Conservation (phyloP, 768 basidiomycete species). For the Scleroderma bovista region DNA sequence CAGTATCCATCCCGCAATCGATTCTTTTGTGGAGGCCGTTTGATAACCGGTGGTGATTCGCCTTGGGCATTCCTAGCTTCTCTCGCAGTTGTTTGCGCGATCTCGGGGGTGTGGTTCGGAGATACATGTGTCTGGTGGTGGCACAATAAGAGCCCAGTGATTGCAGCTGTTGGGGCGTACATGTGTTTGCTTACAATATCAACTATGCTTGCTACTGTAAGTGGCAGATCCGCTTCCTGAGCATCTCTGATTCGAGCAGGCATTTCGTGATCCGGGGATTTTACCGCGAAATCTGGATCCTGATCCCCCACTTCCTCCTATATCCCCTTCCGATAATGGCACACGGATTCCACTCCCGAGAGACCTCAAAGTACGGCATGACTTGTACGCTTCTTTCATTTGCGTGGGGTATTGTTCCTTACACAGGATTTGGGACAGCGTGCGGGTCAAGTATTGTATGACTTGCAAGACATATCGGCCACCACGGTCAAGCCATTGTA, state of each 20-base stretch:
- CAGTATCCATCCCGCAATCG: conserved; percentile 67
- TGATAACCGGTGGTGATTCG: conserved; percentile 83
- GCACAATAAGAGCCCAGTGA: conserved; percentile 66
- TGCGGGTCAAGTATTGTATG: conserved; percentile 89
- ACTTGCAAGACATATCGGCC: conserved; percentile 93
- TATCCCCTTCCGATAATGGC: conserved; percentile 58
- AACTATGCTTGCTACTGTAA: conserved; percentile 72
- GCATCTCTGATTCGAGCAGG: conserved; percentile 34
- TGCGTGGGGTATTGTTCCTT: conserved; percentile 3
- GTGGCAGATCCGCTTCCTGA: conserved; percentile 21
- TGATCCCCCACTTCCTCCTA: conserved; percentile 70
- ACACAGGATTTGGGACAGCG: conserved; percentile 38
- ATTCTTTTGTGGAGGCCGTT: conserved; percentile 66
- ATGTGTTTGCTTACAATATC: conserved; percentile 62
- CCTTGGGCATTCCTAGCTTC: conserved; percentile 75
- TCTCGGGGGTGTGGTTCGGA: conserved; percentile 81
- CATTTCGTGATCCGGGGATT: conserved; percentile 82
- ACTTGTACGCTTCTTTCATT: conserved; percentile 54
- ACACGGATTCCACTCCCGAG: conserved; percentile 66
- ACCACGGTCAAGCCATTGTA: conserved; percentile 92
- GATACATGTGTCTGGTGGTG: conserved; percentile 91
- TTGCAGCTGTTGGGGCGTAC: conserved; percentile 61
- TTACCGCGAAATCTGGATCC: conserved; percentile 84
- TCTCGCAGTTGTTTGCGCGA: conserved; percentile 53
- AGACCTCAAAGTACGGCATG: conserved; percentile 73